A percentile compares a stretch with the other conserved stretches of the same genome.
These are phyloP conservation scores for Teunomyces barrocoloradensis DNA, from an alignment of 805 yeast genomes.

Conservation along the genomic window DNA sequence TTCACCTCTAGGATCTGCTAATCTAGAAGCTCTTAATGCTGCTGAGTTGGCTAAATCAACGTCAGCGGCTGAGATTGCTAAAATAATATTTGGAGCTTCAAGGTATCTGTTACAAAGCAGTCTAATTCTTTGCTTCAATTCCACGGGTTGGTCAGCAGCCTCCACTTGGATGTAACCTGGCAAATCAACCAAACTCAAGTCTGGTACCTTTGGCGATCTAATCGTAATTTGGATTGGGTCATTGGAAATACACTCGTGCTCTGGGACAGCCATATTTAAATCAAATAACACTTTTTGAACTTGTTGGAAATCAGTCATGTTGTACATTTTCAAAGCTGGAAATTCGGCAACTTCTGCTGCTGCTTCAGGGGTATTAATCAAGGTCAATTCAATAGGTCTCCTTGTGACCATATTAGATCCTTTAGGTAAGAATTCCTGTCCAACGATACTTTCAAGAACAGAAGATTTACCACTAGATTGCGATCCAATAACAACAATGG, in stretches of 20 bases:
- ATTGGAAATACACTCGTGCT: constrained; percentile 77
- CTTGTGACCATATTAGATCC: constrained; percentile 98
- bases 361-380: constrained; percentile 77
- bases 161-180: constrained; percentile 98
- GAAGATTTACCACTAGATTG: constrained; percentile 98
- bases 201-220: constrained; percentile 85
- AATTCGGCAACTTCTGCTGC: constrained; percentile 91
- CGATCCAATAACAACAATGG: constrained; percentile 95
- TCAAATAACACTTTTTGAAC: constrained; percentile 87
- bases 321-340: constrained; percentile 81
- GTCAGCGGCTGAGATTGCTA: constrained; percentile 97
- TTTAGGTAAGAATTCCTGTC: constrained; percentile 96
- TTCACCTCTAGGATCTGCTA: constrained; percentile 90
- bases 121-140: constrained; percentile 74
- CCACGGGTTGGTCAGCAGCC: constrained; percentile 92
- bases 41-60: constrained; percentile 96
- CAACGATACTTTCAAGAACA: constrained; percentile 92
- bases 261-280: constrained; percentile 89
- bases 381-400: constrained; percentile 92
- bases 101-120: constrained; percentile 81
- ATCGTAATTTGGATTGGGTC: constrained; percentile 94
- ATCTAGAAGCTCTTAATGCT: constrained; percentile 85
- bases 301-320: constrained; percentile 81
- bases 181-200: constrained; percentile 86
- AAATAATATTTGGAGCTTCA: constrained; percentile 87